Evolutionary conservation across 139 green algal genomes (phyloP).

Genomic region (Trebouxia sp.): DNA sequence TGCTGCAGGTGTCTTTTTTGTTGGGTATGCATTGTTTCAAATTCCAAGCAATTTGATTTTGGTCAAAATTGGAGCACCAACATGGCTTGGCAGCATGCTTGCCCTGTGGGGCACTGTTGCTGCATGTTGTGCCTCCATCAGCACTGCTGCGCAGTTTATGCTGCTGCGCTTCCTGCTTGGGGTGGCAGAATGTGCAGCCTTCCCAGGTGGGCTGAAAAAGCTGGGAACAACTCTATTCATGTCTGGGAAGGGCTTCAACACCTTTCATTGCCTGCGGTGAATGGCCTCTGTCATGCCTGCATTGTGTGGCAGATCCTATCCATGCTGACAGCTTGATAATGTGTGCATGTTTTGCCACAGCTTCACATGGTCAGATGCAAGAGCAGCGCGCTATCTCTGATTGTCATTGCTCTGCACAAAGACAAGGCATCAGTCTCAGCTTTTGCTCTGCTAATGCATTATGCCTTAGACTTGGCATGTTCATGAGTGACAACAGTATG

Average conservation of each 20-base stretch:
- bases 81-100: conserved; percentile 26
- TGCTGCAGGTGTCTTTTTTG: conserved; percentile 10
- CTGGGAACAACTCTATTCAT: background rate
- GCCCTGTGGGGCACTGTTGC: conserved; percentile 32
- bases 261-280: background rate
- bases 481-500: background rate
- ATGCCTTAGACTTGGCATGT: too few relatives aligned
- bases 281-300: background rate
- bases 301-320: background rate
- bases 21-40: conserved; percentile 15
- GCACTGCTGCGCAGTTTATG: conserved; percentile 27
- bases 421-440: background rate
- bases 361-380: background rate
- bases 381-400: background rate
- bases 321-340: too few relatives aligned
- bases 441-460: background rate
- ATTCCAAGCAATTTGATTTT: conserved; percentile 24
- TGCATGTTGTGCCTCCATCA: conserved; percentile 17
- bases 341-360: background rate
- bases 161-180: conserved; percentile 38
- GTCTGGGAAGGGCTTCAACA: background rate
- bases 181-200: conserved; percentile 28
- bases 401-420: background rate
- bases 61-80: conserved; percentile 13
- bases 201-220: conserved; percentile 4